phyloP scores from a whole-genome alignment of 768 basidiomycete genomes.

The Suillus lakei region DNA sequence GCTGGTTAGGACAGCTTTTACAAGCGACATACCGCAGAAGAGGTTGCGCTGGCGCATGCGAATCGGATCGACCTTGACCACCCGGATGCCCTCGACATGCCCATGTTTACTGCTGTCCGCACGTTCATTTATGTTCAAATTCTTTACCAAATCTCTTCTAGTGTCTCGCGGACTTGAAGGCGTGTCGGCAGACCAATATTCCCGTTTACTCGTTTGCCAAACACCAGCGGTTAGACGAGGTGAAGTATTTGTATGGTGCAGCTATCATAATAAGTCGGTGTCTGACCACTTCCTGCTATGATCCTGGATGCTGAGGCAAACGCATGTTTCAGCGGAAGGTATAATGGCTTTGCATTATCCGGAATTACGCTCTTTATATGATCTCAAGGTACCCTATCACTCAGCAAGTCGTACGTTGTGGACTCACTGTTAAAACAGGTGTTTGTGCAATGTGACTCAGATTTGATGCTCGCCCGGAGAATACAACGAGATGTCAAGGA shows the following conservation, averaged over 20 bases:
- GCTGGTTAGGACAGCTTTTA: constrained; percentile 88
- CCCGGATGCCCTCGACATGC: constrained; percentile 91
- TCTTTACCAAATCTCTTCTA: constrained; percentile 31
- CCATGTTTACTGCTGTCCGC: constrained; percentile 78
- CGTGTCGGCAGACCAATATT: constrained; percentile 83
- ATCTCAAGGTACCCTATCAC: constrained; percentile 73
- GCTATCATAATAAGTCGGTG: constrained; percentile 82
- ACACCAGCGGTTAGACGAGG: constrained; percentile 82
- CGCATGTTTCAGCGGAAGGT: constrained; percentile 67
- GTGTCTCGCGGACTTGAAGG: constrained; percentile 87
- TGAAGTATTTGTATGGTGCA: constrained; percentile 91
- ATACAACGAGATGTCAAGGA: constrained; percentile 88
- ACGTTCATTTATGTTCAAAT: constrained; percentile 1
- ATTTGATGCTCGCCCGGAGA: constrained; percentile 95
- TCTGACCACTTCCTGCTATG: neutral
- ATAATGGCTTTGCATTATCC: constrained; percentile 91
- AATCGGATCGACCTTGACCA: constrained; percentile 89
- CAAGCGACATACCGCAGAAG: constrained; percentile 75
- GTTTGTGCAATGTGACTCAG: constrained; percentile 93
- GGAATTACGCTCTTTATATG: constrained; percentile 78
- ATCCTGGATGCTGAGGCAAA: constrained; percentile 1
- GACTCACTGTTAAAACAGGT: constrained; percentile 47
- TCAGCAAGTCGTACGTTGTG: neutral
- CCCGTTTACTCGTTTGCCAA: constrained; percentile 93
- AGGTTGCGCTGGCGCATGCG: constrained; percentile 81